Percentiles rank a stretch among this genome's conserved stretches.
phyloP scores from a whole-genome alignment of 345 rosid species.

The Heritiera littoralis region DNA sequence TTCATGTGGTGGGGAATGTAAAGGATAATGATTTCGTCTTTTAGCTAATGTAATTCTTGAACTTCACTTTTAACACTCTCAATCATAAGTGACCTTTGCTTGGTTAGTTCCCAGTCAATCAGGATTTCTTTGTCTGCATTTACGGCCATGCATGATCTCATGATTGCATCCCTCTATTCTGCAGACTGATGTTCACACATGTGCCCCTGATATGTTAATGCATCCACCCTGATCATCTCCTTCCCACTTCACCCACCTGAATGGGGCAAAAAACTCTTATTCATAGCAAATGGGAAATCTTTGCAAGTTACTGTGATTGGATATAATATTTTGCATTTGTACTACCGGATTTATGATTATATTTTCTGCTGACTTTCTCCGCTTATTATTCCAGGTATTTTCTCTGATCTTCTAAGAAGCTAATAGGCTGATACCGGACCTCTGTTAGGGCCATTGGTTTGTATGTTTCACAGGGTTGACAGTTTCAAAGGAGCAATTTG shows the following conservation, averaged over 20 bases:
- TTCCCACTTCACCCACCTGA: background rate
- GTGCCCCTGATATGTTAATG: conserved; percentile 12
- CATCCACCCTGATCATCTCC: background rate
- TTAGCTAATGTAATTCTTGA: background rate
- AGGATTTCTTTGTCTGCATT: background rate
- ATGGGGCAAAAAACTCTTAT: background rate
- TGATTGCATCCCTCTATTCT: background rate
- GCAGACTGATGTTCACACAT: background rate
- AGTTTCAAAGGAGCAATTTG: conserved; percentile 45
- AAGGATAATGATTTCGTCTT: background rate
- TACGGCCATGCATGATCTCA: background rate
- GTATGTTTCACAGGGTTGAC: conserved; percentile 87
- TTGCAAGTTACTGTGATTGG: conserved; percentile 17
- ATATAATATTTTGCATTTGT: background rate
- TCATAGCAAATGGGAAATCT: background rate
- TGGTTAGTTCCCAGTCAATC: conserved; percentile 8
- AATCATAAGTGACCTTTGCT: background rate
- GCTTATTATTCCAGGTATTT: conserved; percentile 95
- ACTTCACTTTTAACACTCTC: background rate
- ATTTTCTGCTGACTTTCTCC: conserved; percentile 49
- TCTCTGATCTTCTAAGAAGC: conserved; percentile 96
- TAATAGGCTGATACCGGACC: conserved; percentile 87
- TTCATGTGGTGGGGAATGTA: background rate
- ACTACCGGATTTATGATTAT: conserved; percentile 4
- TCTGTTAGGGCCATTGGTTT: conserved; percentile 86